Percentiles rank a stretch among this genome's conserved stretches.
phyloP scores from a whole-genome alignment of 257 asterid genomes.

The Solanum dulcamara region DNA sequence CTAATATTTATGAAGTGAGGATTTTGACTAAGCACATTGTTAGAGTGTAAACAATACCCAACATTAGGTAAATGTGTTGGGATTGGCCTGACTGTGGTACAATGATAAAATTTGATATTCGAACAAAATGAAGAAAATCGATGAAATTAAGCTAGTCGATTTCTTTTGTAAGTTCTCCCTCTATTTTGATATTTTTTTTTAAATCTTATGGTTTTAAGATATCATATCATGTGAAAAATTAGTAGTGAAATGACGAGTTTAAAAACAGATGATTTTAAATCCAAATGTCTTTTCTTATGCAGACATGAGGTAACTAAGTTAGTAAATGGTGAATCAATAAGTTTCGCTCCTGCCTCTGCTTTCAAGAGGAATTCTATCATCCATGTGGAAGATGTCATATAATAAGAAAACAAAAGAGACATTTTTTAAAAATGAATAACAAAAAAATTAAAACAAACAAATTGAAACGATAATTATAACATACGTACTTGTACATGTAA shows the following conservation, averaged over 20 bases:
- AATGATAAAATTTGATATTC: neutral
- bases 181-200: too few species aligned
- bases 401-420: neutral
- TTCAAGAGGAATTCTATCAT: neutral
- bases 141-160: neutral
- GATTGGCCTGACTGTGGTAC: neutral
- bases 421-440: too few species aligned
- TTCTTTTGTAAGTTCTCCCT: neutral
- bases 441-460: neutral
- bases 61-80: neutral
- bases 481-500: slow-evolving; percentile 22
- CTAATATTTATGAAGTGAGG: neutral
- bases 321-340: neutral
- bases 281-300: too few species aligned
- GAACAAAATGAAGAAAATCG: neutral
- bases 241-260: too few species aligned
- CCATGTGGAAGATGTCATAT: neutral
- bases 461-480: too few species aligned
- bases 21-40: neutral
- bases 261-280: too few species aligned
- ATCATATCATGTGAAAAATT: too few species aligned
- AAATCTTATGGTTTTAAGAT: too few species aligned
- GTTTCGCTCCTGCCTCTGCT: neutral
- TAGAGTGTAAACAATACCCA: neutral
- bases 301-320: too few species aligned